Conservation (phyloP, 106 monocot species). For the Acorus calamus region DNA sequence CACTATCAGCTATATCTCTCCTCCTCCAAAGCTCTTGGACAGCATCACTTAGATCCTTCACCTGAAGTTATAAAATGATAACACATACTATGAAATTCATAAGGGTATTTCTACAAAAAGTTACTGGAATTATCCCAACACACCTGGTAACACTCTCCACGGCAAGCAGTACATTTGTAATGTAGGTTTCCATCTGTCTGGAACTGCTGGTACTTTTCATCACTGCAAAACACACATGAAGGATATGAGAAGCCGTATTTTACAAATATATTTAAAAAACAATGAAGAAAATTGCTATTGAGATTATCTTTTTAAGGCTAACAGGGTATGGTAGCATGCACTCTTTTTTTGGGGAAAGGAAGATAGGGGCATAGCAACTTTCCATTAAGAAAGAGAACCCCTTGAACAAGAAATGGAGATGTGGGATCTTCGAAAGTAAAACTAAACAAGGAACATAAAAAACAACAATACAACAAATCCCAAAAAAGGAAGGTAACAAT, state of each 20-base stretch:
- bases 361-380: too few species aligned
- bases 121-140: constrained; percentile 4
- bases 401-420: too few species aligned
- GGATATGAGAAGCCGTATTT: background rate
- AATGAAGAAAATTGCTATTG: too few species aligned
- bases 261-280: background rate
- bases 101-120: constrained; percentile 9
- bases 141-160: constrained; percentile 99
- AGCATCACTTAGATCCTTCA: constrained; percentile 88
- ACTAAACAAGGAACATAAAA: too few species aligned
- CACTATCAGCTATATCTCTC: constrained; percentile 62
- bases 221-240: constrained; percentile 36
- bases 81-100: background rate
- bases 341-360: too few species aligned
- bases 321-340: too few species aligned
- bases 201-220: constrained; percentile 93
- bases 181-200: constrained; percentile 75
- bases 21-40: constrained; percentile 94
- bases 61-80: constrained; percentile 25
- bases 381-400: too few species aligned
- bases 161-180: constrained; percentile 89
- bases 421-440: too few species aligned
- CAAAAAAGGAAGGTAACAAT: too few species aligned
- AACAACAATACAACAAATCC: too few species aligned
- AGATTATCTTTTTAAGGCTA: too few species aligned